Conservation (phyloP, 805 yeast species). For the Hanseniaspora nectarophila region DNA sequence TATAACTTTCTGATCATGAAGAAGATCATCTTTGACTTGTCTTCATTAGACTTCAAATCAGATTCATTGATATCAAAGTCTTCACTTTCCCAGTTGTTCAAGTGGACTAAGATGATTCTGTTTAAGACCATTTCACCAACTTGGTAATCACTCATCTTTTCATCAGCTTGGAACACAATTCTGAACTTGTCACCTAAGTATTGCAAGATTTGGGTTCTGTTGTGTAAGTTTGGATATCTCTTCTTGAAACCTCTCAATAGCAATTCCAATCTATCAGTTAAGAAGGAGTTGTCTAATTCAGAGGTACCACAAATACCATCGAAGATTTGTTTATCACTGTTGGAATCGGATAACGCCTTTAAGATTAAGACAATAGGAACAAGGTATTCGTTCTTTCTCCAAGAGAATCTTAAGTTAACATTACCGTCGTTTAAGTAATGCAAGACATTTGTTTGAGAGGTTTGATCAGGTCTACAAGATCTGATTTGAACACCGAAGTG, state of each 20-base stretch:
- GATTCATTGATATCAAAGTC: slow-evolving; percentile 11
- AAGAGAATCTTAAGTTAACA: slow-evolving; percentile 89
- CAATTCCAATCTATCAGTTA: slow-evolving; percentile 95
- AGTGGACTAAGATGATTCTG: slow-evolving; percentile 81
- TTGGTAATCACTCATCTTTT: slow-evolving; percentile 76
- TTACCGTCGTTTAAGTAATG: slow-evolving; percentile 93
- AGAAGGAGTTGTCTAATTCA: slow-evolving; percentile 75
- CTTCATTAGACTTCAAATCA: slow-evolving; percentile 33
- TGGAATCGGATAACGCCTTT: slow-evolving; percentile 80
- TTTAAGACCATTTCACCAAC: slow-evolving; percentile 77
- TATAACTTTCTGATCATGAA: slow-evolving; percentile 94
- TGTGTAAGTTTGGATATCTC: slow-evolving; percentile 50
- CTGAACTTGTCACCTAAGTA: slow-evolving; percentile 93
- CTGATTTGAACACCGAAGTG: slow-evolving; percentile 88
- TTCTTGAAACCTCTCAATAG: slow-evolving; percentile 77
- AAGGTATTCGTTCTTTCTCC: slow-evolving; percentile 92
- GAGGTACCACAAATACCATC: slow-evolving; percentile 83
- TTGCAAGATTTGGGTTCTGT: slow-evolving; percentile 81
- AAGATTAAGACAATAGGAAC: slow-evolving; percentile 87
- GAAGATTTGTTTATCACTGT: slow-evolving; percentile 77
- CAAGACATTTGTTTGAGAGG: slow-evolving; percentile 93
- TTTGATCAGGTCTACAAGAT: slow-evolving; percentile 90
- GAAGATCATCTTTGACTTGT: slow-evolving; percentile 74
- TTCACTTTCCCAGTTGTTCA: slow-evolving; percentile 34
- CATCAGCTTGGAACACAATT: slow-evolving; percentile 78